Conservation (phyloP, 225 moss, liverwort and hornwort genomes). For the Bryum argenteum region DNA sequence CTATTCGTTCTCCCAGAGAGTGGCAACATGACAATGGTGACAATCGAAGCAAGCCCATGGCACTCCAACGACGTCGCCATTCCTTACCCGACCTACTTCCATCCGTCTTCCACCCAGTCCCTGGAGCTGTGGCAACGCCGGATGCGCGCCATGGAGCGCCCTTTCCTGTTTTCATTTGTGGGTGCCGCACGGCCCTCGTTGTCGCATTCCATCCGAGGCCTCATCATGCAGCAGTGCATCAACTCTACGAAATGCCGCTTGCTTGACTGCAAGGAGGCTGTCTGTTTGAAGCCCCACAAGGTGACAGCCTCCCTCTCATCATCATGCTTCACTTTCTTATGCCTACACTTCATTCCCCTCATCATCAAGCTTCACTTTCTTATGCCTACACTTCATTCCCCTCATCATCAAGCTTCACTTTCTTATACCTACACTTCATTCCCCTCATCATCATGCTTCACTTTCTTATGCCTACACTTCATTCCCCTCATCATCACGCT, state of each 20-base stretch:
- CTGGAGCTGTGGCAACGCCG: conserved; percentile 58
- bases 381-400: no score
- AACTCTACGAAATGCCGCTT: conserved; percentile 55
- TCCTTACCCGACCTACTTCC: conserved; percentile 90
- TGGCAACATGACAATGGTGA: conserved; percentile 70
- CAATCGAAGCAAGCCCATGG: conserved; percentile 80
- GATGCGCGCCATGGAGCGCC: conserved; percentile 41
- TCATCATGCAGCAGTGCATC: conserved; percentile 64
- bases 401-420: no score
- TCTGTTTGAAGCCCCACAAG: conserved; percentile 23
- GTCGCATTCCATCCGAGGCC: conserved; percentile 55
- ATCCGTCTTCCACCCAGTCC: conserved; percentile 61
- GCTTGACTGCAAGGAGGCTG: conserved; percentile 53
- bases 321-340: no score
- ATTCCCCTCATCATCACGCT: no score
- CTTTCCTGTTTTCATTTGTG: conserved; percentile 72
- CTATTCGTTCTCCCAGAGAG: conserved; percentile 53
- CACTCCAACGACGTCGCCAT: conserved; percentile 66
- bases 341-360: no score
- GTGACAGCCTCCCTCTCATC: not conserved
- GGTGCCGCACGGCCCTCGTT: conserved; percentile 66
- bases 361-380: no score
- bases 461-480: no score
- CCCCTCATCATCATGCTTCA: no score
- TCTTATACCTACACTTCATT: no score